phyloP scores from a whole-genome alignment of 2,329 filamentous ascomycete genomes.

The Colletotrichum plurivorum region DNA sequence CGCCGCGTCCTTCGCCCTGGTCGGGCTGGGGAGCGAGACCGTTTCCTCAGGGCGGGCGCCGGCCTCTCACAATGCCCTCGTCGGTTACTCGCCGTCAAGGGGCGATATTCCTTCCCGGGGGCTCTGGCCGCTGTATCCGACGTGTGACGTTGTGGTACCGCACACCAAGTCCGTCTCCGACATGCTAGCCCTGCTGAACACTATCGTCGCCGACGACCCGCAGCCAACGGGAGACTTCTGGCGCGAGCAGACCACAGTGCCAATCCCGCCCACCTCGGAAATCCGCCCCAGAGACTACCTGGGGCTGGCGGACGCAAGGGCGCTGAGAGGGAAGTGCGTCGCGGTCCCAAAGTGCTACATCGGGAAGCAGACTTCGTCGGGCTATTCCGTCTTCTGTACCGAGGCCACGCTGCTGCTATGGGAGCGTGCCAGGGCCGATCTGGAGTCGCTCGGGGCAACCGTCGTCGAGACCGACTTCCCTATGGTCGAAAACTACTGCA shows the following conservation, averaged over 20 bases:
- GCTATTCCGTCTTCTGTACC: constrained; percentile 9
- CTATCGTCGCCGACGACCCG: constrained; percentile 60
- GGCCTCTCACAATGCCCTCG: constrained; percentile 65
- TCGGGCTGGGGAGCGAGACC: constrained; percentile 66
- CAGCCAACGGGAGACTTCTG: constrained; percentile 63
- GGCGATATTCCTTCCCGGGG: constrained; percentile 64
- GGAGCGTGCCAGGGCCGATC: constrained; percentile 50
- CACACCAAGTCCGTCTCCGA: constrained; percentile 63
- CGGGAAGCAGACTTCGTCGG: constrained; percentile 48
- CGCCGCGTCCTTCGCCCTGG: constrained; percentile 62
- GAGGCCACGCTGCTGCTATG: constrained; percentile 45
- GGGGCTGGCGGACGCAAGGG: constrained; percentile 46
- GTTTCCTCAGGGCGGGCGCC: constrained; percentile 67
- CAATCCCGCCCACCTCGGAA: constrained; percentile 52
- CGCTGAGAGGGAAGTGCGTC: constrained; percentile 60
- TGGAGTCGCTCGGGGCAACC: constrained; percentile 58
- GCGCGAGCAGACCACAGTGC: constrained; percentile 62
- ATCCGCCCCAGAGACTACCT: constrained; percentile 52
- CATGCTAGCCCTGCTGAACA: constrained; percentile 56
- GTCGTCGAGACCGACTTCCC: constrained; percentile 49
- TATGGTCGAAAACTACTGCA: constrained; percentile 28
- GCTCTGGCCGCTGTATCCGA: constrained; percentile 66
- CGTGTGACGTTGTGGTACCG: constrained; percentile 66
- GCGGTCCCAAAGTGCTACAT: constrained; percentile 67
- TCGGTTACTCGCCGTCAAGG: constrained; percentile 67